These are phyloP conservation scores for Exophiala sp. DNA, from an alignment of 2,329 filamentous ascomycete genomes.

Conservation along the genomic window DNA sequence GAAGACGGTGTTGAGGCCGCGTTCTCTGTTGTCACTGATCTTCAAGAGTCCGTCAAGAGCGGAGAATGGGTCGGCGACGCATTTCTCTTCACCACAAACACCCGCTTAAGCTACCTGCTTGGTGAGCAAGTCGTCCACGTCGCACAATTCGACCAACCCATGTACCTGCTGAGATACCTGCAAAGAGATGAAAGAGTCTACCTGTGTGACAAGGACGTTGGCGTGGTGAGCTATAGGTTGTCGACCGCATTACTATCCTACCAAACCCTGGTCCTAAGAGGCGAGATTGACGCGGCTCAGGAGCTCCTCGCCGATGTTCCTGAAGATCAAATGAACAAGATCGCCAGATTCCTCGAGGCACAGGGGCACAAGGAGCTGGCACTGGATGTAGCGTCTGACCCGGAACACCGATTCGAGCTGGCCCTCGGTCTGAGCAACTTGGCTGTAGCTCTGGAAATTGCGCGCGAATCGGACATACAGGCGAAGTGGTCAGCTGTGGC, in stretches of 20 bases:
- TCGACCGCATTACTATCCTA: constrained; percentile 94
- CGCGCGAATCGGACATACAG: constrained; percentile 77
- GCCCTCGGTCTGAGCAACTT: constrained; percentile 79
- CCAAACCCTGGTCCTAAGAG: constrained; percentile 90
- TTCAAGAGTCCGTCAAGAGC: constrained; percentile 87
- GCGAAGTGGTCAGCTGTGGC: constrained; percentile 99
- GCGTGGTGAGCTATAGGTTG: constrained; percentile 82
- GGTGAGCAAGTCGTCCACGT: constrained; percentile 98
- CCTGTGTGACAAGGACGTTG: constrained; percentile 91
- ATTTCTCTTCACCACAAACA: constrained; percentile 97
- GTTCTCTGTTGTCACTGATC: constrained; percentile 94
- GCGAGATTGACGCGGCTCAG: constrained; percentile 85
- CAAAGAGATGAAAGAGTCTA: constrained; percentile 94
- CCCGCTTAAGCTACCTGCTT: constrained; percentile 96
- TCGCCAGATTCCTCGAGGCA: constrained; percentile 93
- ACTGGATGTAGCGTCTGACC: constrained; percentile 87
- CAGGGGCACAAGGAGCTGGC: constrained; percentile 96
- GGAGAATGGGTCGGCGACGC: constrained; percentile 98
- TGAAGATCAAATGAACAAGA: constrained; percentile 94
- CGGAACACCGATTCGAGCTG: constrained; percentile 95
- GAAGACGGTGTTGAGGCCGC: constrained; percentile 91
- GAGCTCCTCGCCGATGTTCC: constrained; percentile 82
- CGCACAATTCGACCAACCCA: constrained; percentile 90
- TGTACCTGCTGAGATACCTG: constrained; percentile 94
- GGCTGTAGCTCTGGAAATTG: constrained; percentile 79